Base-by-base conservation (phyloP, 2,329 filamentous ascomycete genomes). In the Juglanconis sp. region DNA sequence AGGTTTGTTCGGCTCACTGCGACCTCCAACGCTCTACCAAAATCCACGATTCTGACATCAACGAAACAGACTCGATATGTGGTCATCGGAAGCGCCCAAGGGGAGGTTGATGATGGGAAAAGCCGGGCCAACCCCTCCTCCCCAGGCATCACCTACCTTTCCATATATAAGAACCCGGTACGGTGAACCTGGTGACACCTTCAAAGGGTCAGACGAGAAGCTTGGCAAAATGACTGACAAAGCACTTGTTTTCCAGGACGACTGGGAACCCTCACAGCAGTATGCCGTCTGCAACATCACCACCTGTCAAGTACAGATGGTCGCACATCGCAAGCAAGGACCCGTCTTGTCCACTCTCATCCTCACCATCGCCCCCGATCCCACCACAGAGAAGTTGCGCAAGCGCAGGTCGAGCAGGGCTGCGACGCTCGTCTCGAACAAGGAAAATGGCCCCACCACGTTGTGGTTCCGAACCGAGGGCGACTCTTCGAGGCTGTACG, bases 381-480 rank as follows among this genome's bases (percentile, higher is more conserved):
- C 79, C 1, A 66, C 72, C 8, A 77, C 79, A 42, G 85, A 88
- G 64, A 87, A 85, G 69, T 76, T 86, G 64, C 81, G 84, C 58
- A 88, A 87, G 67, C 81, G 86, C 53, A 79, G 86, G 62, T 88
- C 86, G 51, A 88, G 86, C 65, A 79, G 86, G 62, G 83, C 86
- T 3, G 80, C 82, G 4, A 83, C 82, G 3, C 74, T 88, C 30
- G 61, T 63, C 31, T 71, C 76, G 6, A 79, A 73, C 60, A 85
- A 81, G 68, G 81, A 85, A 15, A 73, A 77, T 1, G 71, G 74
- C 8, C 73, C 78, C 3, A 77, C 75, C 8, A 80, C 78, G 0
- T 70, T 89, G 3, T 81, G 81, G 73, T 88, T 89, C 63, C 83
- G 86, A 36, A 74, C 78, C 0, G 74, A 77, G 50, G 77, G 76